Evolutionary conservation across 768 basidiomycete species (phyloP).

Genomic region (Fomitopsis serialis): DNA sequence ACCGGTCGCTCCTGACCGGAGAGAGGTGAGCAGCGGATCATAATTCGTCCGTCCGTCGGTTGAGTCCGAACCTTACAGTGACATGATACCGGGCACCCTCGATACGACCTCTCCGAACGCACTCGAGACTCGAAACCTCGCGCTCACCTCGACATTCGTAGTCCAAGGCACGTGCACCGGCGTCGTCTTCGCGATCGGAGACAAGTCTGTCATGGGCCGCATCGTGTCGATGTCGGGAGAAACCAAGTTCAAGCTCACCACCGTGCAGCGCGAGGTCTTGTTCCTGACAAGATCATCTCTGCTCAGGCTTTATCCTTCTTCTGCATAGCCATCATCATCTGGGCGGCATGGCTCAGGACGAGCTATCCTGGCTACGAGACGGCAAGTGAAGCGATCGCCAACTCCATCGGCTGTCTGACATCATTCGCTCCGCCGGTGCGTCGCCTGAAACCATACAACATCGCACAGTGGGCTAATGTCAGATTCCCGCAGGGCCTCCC

Average conservation of each 20-base stretch:
- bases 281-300: slow-evolving; percentile 49
- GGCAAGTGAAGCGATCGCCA: slow-evolving; percentile 45
- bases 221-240: slow-evolving; percentile 49
- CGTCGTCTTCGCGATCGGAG: slow-evolving; percentile 44
- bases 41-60: slow-evolving; percentile 13
- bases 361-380: slow-evolving; percentile 41
- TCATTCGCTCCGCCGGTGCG: slow-evolving; percentile 47
- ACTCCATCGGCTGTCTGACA: slow-evolving; percentile 48
- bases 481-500: slow-evolving; percentile 24
- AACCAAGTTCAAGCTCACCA: slow-evolving; percentile 40
- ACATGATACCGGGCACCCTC: slow-evolving; percentile 39
- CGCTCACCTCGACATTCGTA: slow-evolving; percentile 51
- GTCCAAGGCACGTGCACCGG: slow-evolving; percentile 44
- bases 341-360: slow-evolving; percentile 34
- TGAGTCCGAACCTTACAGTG: slow-evolving; percentile 26
- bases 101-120: slow-evolving; percentile 29
- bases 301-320: slow-evolving; percentile 33
- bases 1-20: slow-evolving; percentile 62
- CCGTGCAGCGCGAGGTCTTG: slow-evolving; percentile 42
- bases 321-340: slow-evolving; percentile 32
- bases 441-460: slow-evolving; percentile 14
- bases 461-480: neutral
- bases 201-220: slow-evolving; percentile 41
- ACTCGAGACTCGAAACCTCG: slow-evolving; percentile 50
- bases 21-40: slow-evolving; percentile 39